Conservation (phyloP, 768 basidiomycete genomes). For the Russula brevipes region DNA sequence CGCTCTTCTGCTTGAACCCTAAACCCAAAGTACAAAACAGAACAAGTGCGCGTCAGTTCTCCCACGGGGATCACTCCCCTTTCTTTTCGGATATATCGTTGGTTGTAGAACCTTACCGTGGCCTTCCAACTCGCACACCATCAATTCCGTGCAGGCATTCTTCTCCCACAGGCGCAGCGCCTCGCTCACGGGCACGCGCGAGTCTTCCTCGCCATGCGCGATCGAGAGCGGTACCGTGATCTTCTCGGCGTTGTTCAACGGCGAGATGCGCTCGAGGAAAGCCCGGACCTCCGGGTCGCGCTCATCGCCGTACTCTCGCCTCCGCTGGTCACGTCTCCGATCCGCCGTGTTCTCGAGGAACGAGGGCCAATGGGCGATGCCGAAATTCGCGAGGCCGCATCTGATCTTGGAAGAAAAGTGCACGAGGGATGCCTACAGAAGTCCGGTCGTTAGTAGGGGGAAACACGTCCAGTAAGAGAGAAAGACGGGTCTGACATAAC, state of each 20-base stretch:
- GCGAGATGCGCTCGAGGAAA: constrained; percentile 39
- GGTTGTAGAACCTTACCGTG: no score
- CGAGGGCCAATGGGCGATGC: constrained; percentile 38
- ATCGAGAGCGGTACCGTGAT: constrained; percentile 37
- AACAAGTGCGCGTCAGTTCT: not conserved
- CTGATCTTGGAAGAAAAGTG: constrained; percentile 40
- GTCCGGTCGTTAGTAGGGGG: not conserved
- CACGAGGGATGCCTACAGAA: constrained; percentile 35
- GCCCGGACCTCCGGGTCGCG: constrained; percentile 35
- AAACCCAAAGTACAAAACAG: not conserved
- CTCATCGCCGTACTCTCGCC: constrained; percentile 42
- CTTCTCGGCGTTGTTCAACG: constrained; percentile 36
- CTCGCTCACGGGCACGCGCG: constrained; percentile 38
- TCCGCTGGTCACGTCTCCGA: constrained; percentile 33
- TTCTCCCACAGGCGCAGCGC: constrained; percentile 37
- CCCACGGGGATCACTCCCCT: not conserved
- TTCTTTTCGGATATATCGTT: no score
- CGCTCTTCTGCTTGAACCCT: constrained; percentile 43
- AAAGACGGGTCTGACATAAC: constrained; percentile 13
- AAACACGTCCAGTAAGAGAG: not conserved
- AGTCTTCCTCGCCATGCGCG: constrained; percentile 41
- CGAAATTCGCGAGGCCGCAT: constrained; percentile 41
- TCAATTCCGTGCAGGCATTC: constrained; percentile 33
- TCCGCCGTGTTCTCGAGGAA: constrained; percentile 42
- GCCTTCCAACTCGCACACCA: constrained; percentile 40